phyloP scores from a whole-genome alignment of 2,329 filamentous ascomycete species.

The Arthrobotrys sinensis region DNA sequence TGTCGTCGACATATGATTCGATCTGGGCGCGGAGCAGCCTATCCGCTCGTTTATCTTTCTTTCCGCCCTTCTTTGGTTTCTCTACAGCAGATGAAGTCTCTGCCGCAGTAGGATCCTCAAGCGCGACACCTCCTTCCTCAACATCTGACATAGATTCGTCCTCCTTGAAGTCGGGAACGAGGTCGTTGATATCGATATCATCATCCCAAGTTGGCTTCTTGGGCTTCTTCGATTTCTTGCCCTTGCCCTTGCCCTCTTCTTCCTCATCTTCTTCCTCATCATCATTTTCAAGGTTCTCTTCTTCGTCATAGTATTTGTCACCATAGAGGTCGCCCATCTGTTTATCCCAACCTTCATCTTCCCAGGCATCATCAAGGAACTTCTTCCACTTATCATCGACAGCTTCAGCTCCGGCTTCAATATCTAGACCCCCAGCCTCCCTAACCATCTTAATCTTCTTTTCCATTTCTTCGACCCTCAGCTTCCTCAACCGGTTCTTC shows the following conservation, averaged over 20 bases:
- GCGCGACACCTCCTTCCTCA: slow-evolving; percentile 67
- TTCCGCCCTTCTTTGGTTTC: slow-evolving; percentile 69
- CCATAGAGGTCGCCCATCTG: slow-evolving; percentile 92
- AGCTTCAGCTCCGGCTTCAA: slow-evolving; percentile 54
- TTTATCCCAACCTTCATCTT: slow-evolving; percentile 85
- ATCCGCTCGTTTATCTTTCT: slow-evolving; percentile 71
- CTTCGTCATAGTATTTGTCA: slow-evolving; percentile 85
- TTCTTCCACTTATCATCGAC: slow-evolving; percentile 80
- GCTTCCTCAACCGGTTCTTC: slow-evolving; percentile 83
- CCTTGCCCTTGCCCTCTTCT: slow-evolving; percentile 66
- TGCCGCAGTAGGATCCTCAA: slow-evolving; percentile 65
- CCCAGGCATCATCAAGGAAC: slow-evolving; percentile 89
- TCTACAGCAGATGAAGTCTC: slow-evolving; percentile 24
- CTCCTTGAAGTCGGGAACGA: slow-evolving; percentile 88
- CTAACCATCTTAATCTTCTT: slow-evolving; percentile 89
- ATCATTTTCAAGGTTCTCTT: slow-evolving; percentile 75
- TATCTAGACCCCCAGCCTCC: slow-evolving; percentile 81
- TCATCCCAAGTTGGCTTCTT: slow-evolving; percentile 96
- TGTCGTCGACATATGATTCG: slow-evolving; percentile 56
- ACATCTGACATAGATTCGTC: slow-evolving; percentile 69
- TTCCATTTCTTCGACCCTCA: slow-evolving; percentile 93
- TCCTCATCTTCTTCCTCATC: slow-evolving; percentile 70
- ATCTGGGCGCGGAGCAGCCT: slow-evolving; percentile 56
- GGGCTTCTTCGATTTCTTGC: slow-evolving; percentile 75
- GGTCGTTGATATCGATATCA: slow-evolving; percentile 95